Evolutionary conservation across 2,329 filamentous ascomycete species (phyloP).

Genomic region (Penicillium sp.): DNA sequence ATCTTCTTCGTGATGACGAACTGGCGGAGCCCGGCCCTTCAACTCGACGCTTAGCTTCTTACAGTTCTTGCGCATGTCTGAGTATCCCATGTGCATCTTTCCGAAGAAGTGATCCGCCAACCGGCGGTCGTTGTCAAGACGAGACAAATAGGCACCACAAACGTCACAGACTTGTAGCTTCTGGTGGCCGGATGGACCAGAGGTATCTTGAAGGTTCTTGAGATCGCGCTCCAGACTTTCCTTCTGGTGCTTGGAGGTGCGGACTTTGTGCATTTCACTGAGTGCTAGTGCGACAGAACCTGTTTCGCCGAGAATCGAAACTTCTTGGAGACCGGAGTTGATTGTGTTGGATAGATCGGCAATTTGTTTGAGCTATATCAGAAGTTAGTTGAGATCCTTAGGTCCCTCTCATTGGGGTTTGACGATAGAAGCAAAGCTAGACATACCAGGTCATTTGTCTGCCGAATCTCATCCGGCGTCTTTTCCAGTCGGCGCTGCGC

Average conservation of each 20-base stretch:
- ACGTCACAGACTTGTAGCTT: constrained; percentile 99
- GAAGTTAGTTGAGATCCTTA: neutral
- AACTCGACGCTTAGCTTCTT: constrained; percentile 85
- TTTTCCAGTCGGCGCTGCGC: constrained; percentile 91
- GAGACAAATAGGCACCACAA: constrained; percentile 87
- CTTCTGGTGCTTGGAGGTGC: constrained; percentile 75
- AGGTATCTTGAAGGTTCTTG: constrained; percentile 86
- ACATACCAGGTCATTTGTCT: constrained; percentile 78
- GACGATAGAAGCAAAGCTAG: neutral
- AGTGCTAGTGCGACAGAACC: constrained; percentile 77
- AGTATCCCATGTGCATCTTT: constrained; percentile 98
- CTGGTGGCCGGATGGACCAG: constrained; percentile 89
- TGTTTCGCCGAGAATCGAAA: constrained; percentile 78
- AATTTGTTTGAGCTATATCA: constrained; percentile 70
- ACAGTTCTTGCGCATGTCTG: constrained; percentile 93
- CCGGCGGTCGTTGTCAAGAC: constrained; percentile 89
- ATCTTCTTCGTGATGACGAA: constrained; percentile 55
- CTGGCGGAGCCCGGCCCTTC: constrained; percentile 65
- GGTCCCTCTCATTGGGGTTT: too few species aligned
- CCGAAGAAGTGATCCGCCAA: constrained; percentile 98
- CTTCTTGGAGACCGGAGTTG: constrained; percentile 77
- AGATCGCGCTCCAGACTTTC: constrained; percentile 82
- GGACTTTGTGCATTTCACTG: constrained; percentile 83
- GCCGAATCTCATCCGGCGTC: constrained; percentile 93
- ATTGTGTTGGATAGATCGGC: constrained; percentile 75